Evolutionary conservation across 2,329 filamentous ascomycete species (phyloP), one percentile per base, ranked within the genome.

Genomic region (Xylariaceae sp.): DNA sequence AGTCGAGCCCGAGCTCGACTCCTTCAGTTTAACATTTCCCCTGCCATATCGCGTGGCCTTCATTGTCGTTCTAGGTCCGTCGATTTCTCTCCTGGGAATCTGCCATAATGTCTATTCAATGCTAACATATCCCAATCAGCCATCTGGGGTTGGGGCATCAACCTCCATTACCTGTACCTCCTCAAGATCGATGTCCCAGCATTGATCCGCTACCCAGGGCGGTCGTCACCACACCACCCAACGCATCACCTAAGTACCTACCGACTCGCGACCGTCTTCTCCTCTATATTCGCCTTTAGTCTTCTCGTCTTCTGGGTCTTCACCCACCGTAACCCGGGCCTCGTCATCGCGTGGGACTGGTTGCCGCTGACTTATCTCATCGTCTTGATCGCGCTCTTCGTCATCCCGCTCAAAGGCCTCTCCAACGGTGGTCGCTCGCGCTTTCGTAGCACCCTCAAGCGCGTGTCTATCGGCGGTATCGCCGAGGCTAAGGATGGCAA

Each of bases 101-200:
- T 17, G 4, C 13, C 6, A 17, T n/a, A n/a, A 7, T 13, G 7
- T 17, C 30, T 32, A n/a, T 11, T 6, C 11, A 6, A 11, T 26
- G 17, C 44, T 43, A 47, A 19, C 52, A 34, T 7, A 8, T 38
- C 29, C 3, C 34, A 35, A 26, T 24, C 52, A 94, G 89, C 88
- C 54, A 83, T 95, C 58, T 97, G 91, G 91, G 89, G 88, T 62
- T 98, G 91, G 89, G 89, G 85, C 51, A 66, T 86, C 54, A 97
- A 96, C 69, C 79, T 97, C 31, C 89, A 96, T 62, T 90, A 88
- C 67, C 81, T 97, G 45, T 76, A 84, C 56, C 67, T 80, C 44
- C 73, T 82, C 57, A 86, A 86, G 61, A 94, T 98, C 69, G 89
- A 96, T 65, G 87, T 95, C 41, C 87, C 89, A 16, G 74, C 81